Conservation (phyloP, 1,284 basidiomycete species). For the Rhodotorula sp. region DNA sequence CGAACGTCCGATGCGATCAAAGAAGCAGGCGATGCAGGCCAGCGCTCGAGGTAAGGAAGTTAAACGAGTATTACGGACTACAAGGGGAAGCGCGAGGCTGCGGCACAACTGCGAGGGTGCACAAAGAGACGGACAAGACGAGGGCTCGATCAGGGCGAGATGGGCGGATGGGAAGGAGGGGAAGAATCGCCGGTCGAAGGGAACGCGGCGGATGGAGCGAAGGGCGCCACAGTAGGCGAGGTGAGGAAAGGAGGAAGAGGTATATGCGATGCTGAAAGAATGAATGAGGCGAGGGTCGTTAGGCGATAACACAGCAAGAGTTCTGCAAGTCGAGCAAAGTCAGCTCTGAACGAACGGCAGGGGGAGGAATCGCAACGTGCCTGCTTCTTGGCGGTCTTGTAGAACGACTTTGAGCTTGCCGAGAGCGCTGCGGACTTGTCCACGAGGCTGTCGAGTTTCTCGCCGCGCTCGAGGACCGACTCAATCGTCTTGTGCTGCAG, state of each 20-base stretch:
- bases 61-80: slow-evolving; percentile 1
- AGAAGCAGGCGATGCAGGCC: too few species aligned
- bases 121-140: neutral
- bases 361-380: neutral
- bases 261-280: too few species aligned
- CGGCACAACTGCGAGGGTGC: neutral
- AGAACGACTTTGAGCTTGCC: slow-evolving; percentile 60
- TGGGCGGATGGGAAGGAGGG: neutral
- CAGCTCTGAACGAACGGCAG: neutral
- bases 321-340: slow-evolving; percentile 10
- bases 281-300: neutral
- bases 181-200: too few species aligned
- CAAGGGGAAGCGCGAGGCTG: neutral
- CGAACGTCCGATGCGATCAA: too few species aligned
- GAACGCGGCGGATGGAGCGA: neutral
- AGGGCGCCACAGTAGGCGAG: too few species aligned
- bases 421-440: slow-evolving; percentile 90
- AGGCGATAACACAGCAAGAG: slow-evolving; percentile 32
- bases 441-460: slow-evolving; percentile 95
- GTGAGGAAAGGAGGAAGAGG: neutral
- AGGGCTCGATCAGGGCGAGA: neutral
- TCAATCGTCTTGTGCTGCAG: slow-evolving; percentile 97
- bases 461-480: slow-evolving; percentile 90
- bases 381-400: slow-evolving; percentile 89
- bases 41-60: too few species aligned